Evolutionary conservation across 108 stramenopile genomes (phyloP).

Genomic region (Cylindrotheca fusiformis): DNA sequence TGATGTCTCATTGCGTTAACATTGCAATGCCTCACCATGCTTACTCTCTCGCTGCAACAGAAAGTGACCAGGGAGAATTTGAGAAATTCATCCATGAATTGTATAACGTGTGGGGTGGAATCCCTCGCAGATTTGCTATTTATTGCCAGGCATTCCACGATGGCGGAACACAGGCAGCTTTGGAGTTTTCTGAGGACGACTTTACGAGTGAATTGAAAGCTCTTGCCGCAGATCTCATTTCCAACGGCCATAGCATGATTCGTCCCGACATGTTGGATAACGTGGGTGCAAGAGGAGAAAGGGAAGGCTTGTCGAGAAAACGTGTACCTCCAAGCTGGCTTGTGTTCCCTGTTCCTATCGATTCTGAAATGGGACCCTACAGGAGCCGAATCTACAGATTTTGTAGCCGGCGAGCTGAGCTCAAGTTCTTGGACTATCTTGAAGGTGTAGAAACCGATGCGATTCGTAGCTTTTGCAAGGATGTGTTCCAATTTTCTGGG

Average conservation of each 20-base stretch:
- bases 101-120: neutral
- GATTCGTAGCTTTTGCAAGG: too few relatives aligned
- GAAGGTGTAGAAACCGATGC: too few relatives aligned
- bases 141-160: neutral
- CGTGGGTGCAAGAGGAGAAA: neutral
- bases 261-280: slow-evolving; percentile 1
- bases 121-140: neutral
- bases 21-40: slow-evolving; percentile 2
- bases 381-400: too few relatives aligned
- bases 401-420: too few relatives aligned
- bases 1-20: neutral
- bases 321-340: too few relatives aligned
- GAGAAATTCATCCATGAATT: neutral
- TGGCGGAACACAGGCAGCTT: neutral
- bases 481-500: too few relatives aligned
- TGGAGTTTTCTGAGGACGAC: neutral
- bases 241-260: neutral
- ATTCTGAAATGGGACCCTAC: too few relatives aligned
- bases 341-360: too few relatives aligned
- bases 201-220: neutral
- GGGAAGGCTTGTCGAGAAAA: neutral
- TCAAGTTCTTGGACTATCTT: too few relatives aligned
- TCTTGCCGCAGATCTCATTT: neutral
- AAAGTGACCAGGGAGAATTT: too few relatives aligned
- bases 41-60: neutral